A percentile compares a stretch with the other conserved stretches of the same genome.
Evolutionary conservation across 345 rosid species (phyloP).

Genomic region (Stellera chamaejasme): DNA sequence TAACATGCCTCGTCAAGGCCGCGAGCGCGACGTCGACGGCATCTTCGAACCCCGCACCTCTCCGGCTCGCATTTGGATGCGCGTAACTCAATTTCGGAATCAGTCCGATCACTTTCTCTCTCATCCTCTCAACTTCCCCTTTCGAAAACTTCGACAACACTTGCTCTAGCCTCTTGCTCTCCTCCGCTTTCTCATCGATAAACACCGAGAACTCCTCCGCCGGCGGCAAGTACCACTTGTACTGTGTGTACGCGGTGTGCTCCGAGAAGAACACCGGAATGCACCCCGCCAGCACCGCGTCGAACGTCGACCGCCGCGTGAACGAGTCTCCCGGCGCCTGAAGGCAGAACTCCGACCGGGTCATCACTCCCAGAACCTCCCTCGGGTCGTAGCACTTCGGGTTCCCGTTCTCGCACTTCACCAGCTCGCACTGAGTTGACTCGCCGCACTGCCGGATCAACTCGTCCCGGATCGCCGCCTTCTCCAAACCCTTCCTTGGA

Average conservation of each 20-base stretch:
- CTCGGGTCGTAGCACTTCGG: conserved; percentile 32
- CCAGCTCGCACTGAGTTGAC: conserved; percentile 31
- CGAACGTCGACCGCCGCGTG: conserved; percentile 49
- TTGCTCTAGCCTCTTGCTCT: conserved; percentile 22
- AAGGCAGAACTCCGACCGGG: conserved; percentile 34
- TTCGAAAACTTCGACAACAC: conserved; percentile 23
- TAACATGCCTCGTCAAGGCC: conserved; percentile 18
- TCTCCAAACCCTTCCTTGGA: conserved; percentile 30
- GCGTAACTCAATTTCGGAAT: conserved; percentile 43
- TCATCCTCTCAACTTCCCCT: conserved; percentile 24
- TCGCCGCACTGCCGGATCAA: conserved; percentile 39
- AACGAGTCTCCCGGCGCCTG: conserved; percentile 59
- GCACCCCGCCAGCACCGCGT: conserved; percentile 43
- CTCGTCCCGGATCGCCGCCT: conserved; percentile 44
- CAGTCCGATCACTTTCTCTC: conserved; percentile 23
- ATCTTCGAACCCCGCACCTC: conserved; percentile 25
- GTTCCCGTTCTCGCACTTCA: conserved; percentile 18
- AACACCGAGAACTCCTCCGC: conserved; percentile 32
- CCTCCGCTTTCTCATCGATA: conserved; percentile 11
- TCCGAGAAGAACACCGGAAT: conserved; percentile 54
- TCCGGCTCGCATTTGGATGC: conserved; percentile 35
- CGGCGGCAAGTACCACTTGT: conserved; percentile 37
- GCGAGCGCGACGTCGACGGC: conserved; percentile 41
- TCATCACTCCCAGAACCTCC: conserved; percentile 28
- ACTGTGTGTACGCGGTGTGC: conserved; percentile 60